A percentile compares a stretch with the other conserved stretches of the same genome.
These are phyloP conservation scores for Aspergillus udagawae DNA, from an alignment of 2,329 filamentous ascomycete species.

Conservation along the genomic window DNA sequence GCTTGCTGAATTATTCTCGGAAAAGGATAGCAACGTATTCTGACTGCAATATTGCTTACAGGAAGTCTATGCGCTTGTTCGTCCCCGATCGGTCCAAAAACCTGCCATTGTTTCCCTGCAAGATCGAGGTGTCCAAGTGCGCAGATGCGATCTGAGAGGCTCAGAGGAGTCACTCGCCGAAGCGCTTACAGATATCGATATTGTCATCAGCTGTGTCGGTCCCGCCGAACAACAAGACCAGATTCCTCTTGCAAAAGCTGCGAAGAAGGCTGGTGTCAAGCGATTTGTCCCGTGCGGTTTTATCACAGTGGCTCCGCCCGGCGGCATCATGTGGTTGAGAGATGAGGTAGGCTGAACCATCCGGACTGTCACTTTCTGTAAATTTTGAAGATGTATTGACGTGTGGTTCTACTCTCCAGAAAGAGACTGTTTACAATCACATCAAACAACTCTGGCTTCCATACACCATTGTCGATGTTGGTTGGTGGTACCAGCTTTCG, in stretches of 20 bases:
- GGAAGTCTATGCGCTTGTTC: slow-evolving; percentile 48
- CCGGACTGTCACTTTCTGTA: background rate
- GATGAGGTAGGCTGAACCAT: slow-evolving; percentile 30
- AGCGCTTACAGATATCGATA: slow-evolving; percentile 41
- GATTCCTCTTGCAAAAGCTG: slow-evolving; percentile 46
- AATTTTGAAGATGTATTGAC: background rate
- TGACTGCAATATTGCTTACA: slow-evolving; percentile 18
- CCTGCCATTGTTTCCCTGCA: slow-evolving; percentile 40
- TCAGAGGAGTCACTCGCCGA: slow-evolving; percentile 41
- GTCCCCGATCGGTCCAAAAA: slow-evolving; percentile 47
- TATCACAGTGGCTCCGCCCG: slow-evolving; percentile 44
- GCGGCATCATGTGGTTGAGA: slow-evolving; percentile 42
- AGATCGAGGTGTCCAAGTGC: slow-evolving; percentile 43
- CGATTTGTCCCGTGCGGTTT: slow-evolving; percentile 53
- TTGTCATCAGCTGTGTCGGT: slow-evolving; percentile 44
- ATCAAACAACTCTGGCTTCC: slow-evolving; percentile 48
- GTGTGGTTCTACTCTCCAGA: slow-evolving; percentile 28
- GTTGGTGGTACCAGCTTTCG: slow-evolving; percentile 55
- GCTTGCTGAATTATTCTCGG: background rate
- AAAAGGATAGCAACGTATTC: background rate
- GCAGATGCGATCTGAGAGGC: slow-evolving; percentile 41
- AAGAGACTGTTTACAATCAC: slow-evolving; percentile 50
- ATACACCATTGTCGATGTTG: slow-evolving; percentile 56
- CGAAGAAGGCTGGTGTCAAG: slow-evolving; percentile 47
- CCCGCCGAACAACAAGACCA: slow-evolving; percentile 38